Evolutionary conservation across 2,329 filamentous ascomycete species (phyloP).

Genomic region (Laburnicola sp.): DNA sequence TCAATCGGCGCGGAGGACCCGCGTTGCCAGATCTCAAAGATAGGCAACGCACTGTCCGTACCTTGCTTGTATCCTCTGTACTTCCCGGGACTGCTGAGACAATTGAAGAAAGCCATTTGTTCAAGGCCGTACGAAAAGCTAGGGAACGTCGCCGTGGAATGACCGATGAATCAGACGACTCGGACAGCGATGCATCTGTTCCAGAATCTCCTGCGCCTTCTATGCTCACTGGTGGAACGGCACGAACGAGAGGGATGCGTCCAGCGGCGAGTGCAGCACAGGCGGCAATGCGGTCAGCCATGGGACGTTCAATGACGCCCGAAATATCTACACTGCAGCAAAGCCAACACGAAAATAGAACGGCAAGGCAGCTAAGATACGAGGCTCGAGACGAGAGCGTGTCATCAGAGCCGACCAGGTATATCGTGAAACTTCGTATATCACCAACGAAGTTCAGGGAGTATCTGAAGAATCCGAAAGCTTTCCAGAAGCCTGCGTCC

Average conservation of each 20-base stretch:
- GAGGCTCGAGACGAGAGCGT: slow-evolving; percentile 77
- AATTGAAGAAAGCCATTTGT: slow-evolving; percentile 83
- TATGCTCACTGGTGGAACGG: slow-evolving; percentile 72
- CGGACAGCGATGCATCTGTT: slow-evolving; percentile 85
- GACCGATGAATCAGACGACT: slow-evolving; percentile 83
- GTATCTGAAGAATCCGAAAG: slow-evolving; percentile 60
- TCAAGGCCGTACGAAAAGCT: slow-evolving; percentile 62
- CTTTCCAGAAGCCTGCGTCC: slow-evolving; percentile 47
- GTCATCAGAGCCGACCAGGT: slow-evolving; percentile 61
- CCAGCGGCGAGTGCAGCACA: slow-evolving; percentile 85
- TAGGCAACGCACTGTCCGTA: slow-evolving; percentile 87
- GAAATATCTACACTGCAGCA: slow-evolving; percentile 66
- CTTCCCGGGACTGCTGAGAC: slow-evolving; percentile 81
- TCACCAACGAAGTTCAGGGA: slow-evolving; percentile 71
- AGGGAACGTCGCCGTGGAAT: slow-evolving; percentile 60
- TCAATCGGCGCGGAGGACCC: slow-evolving; percentile 89
- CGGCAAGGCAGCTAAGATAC: slow-evolving; percentile 61
- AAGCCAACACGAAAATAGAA: slow-evolving; percentile 70
- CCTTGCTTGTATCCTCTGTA: slow-evolving; percentile 87
- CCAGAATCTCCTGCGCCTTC: slow-evolving; percentile 80
- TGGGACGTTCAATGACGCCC: slow-evolving; percentile 83
- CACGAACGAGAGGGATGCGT: slow-evolving; percentile 83
- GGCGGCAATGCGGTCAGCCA: slow-evolving; percentile 77
- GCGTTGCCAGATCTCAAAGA: slow-evolving; percentile 96
- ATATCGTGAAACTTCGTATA: slow-evolving; percentile 77